Base-by-base conservation (phyloP, 2,329 filamentous ascomycete species). In the Proliferodiscus dingleyae region DNA sequence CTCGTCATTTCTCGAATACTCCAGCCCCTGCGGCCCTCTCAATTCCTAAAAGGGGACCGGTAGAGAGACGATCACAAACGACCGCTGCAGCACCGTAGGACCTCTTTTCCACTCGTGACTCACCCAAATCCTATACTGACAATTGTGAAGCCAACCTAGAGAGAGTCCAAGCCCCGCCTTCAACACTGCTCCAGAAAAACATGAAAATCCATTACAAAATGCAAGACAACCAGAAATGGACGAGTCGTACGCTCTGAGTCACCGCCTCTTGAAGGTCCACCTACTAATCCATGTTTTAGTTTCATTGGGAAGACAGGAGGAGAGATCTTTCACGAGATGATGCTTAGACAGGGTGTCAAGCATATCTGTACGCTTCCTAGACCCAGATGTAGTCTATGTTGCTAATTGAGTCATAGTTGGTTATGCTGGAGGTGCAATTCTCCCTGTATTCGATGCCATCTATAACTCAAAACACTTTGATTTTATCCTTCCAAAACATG, bases 321-420 rank as follows among this genome's bases (percentile, higher is more conserved):
- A 64, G 85, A 96, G 69, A 96, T 97, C 60, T 95, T 97, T 70
- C 90, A 97, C 68, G 91, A 97, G 71, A 97, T 97, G 91, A 96
- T 98, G 90, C 77, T 95, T 51, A 79, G 91, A 63, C 87, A 91
- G 60, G 80, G 76, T 59, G 91, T 98, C 46, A 93, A 96, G 73
- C 89, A 96, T 67, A 80, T 97, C 63, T 97, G 89, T 95, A 76
- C 64, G 88, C 83, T 52, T 58, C 26, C 10, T 15, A 16, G 13
- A 16, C 2, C 3, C 18, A 5, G 10, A 13, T 29, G 43, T 10
- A 29, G 37, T 41, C 41, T 32, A 1, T 18, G 3, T 41, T 49
- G 41, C 52, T 60, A 46, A 59, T 41, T 28, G 37, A 38, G 29
- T 33, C 11, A 49, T 52, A 87, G 83, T 90, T 63, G 86, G 86